Evolutionary conservation across 345 rosid genomes (phyloP).

Genomic region (Eucalyptus marginata): DNA sequence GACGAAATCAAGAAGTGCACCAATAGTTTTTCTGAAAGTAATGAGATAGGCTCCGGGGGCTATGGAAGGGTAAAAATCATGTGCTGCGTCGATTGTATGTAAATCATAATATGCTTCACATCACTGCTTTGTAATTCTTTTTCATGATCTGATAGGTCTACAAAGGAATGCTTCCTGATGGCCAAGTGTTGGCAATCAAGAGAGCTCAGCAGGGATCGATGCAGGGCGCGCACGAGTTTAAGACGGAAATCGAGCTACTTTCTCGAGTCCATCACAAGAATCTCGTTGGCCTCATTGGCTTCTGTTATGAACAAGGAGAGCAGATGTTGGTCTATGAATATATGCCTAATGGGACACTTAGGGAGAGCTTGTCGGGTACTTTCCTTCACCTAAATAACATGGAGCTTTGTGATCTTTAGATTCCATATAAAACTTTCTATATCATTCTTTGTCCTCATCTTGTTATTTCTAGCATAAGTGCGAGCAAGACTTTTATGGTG

Average conservation of each 20-base stretch:
- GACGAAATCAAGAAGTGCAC: constrained; percentile 86
- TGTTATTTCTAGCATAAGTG: background rate
- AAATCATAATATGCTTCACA: background rate
- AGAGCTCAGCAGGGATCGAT: constrained; percentile 88
- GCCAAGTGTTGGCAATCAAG: constrained; percentile 77
- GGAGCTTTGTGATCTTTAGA: background rate
- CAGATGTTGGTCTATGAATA: constrained; percentile 89
- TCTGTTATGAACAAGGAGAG: constrained; percentile 90
- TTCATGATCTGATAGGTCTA: constrained; percentile 39
- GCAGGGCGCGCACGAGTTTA: constrained; percentile 91
- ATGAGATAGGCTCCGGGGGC: constrained; percentile 88
- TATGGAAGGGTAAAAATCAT: constrained; percentile 61
- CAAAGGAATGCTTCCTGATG: constrained; percentile 66
- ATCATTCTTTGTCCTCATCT: background rate
- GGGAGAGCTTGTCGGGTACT: constrained; percentile 70
- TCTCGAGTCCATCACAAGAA: constrained; percentile 96
- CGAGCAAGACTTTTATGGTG: background rate
- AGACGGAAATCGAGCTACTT: constrained; percentile 91
- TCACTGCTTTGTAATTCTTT: background rate
- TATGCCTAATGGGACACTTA: constrained; percentile 79
- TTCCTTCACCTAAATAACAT: background rate
- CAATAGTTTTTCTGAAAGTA: constrained; percentile 47
- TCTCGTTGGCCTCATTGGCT: constrained; percentile 81
- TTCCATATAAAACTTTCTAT: background rate
- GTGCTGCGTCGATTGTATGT: background rate